Percentiles rank a stretch among this genome's conserved stretches.
These are phyloP conservation scores for Dictyostelium capitatum DNA, from an alignment of 78 protist genomes.

Conservation along the genomic window DNA sequence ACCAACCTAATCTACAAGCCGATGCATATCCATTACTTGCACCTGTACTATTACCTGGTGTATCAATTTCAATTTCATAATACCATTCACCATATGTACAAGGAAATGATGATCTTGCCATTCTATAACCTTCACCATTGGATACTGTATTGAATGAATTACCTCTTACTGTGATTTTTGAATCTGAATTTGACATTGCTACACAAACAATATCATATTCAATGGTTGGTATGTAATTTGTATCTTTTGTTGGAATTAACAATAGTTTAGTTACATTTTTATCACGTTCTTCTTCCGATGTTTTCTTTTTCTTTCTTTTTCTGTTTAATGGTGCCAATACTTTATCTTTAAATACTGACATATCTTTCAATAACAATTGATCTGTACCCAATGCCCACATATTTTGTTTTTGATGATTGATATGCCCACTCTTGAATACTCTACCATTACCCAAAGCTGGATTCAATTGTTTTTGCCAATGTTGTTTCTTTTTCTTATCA, in stretches of 20 bases:
- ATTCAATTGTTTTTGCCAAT: slow-evolving; percentile 65
- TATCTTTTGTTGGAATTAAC: slow-evolving; percentile 45
- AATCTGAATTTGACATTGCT: slow-evolving; percentile 66
- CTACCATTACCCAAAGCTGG: slow-evolving; percentile 44
- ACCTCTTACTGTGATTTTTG: slow-evolving; percentile 20
- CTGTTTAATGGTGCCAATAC: slow-evolving; percentile 51
- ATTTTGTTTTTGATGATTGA: slow-evolving; percentile 15
- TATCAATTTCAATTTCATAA: slow-evolving; percentile 57
- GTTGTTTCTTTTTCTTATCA: slow-evolving; percentile 73
- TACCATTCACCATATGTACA: slow-evolving; percentile 68
- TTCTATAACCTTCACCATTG: slow-evolving; percentile 54
- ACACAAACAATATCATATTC: slow-evolving; percentile 72
- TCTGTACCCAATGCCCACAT: slow-evolving; percentile 72
- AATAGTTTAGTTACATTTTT: slow-evolving; percentile 47
- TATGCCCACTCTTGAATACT: slow-evolving; percentile 48
- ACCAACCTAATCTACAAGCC: slow-evolving; percentile 74
- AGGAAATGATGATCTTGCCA: slow-evolving; percentile 73
- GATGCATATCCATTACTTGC: background rate
- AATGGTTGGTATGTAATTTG: slow-evolving; percentile 42
- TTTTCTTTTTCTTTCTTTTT: slow-evolving; percentile 55
- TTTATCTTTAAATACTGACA: slow-evolving; percentile 48
- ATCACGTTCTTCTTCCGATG: slow-evolving; percentile 37
- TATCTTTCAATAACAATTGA: slow-evolving; percentile 49
- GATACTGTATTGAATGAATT: background rate
- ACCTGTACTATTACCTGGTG: background rate